Evolutionary conservation across 2,329 filamentous ascomycete genomes (phyloP).

Genomic region (Fusarium sp.): DNA sequence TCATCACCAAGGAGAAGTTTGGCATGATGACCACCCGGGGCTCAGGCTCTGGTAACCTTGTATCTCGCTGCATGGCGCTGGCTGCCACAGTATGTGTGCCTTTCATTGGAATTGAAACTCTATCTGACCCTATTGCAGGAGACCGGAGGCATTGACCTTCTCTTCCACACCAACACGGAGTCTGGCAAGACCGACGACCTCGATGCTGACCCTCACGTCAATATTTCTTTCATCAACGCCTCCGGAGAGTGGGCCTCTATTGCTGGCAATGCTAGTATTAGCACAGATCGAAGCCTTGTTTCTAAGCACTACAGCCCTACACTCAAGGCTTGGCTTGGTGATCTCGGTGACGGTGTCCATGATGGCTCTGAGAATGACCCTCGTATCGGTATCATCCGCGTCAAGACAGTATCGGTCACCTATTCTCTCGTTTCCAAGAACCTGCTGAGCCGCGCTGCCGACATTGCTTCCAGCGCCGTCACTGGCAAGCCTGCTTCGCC

Average conservation of each 20-base stretch:
- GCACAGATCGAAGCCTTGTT: constrained; percentile 74
- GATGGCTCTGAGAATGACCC: constrained; percentile 85
- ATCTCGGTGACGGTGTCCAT: constrained; percentile 83
- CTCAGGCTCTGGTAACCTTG: constrained; percentile 69
- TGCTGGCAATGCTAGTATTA: constrained; percentile 75
- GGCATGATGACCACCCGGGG: constrained; percentile 88
- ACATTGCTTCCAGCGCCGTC: constrained; percentile 78
- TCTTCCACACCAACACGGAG: constrained; percentile 93
- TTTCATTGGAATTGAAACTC: neutral
- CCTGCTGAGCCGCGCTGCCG: constrained; percentile 69
- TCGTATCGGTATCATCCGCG: constrained; percentile 81
- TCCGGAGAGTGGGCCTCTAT: constrained; percentile 88
- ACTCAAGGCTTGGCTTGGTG: constrained; percentile 87
- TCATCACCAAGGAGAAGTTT: constrained; percentile 79
- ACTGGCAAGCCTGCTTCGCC: constrained; percentile 76
- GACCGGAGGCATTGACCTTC: constrained; percentile 78
- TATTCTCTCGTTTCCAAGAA: constrained; percentile 74
- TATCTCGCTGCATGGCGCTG: constrained; percentile 87
- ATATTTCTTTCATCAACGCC: constrained; percentile 80
- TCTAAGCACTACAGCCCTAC: constrained; percentile 78
- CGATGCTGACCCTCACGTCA: constrained; percentile 75
- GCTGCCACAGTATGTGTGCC: constrained; percentile 72
- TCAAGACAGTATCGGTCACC: constrained; percentile 76
- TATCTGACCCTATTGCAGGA: constrained; percentile 62
- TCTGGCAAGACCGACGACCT: constrained; percentile 89